phyloP scores from a whole-genome alignment of 2,329 filamentous ascomycete genomes.

The Trichoderma cornu-damae region DNA sequence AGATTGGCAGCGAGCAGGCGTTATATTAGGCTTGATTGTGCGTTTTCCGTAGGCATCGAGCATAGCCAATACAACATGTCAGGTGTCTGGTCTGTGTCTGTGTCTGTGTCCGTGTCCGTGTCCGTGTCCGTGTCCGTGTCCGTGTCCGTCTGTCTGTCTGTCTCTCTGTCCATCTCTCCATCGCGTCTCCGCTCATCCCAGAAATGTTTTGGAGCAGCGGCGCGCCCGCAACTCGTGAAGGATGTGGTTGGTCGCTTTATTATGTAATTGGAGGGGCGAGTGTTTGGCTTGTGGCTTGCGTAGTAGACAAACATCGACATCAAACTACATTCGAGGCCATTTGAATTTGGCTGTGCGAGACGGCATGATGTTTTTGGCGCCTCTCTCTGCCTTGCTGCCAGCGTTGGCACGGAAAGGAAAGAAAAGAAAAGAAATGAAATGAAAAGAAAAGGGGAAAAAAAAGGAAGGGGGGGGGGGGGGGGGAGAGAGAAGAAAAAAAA shows the following conservation, averaged over 20 bases:
- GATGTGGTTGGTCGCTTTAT: background rate
- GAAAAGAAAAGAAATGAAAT: too few relatives aligned
- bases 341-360: background rate
- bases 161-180: background rate
- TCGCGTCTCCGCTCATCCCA: constrained; percentile 3
- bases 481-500: background rate
- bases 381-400: background rate
- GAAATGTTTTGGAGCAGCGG: constrained; percentile 2
- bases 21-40: too few relatives aligned
- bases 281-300: background rate
- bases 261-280: background rate
- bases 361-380: background rate
- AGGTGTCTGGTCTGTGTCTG: too few relatives aligned
- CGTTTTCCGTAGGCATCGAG: too few relatives aligned
- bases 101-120: too few relatives aligned
- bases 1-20: too few relatives aligned
- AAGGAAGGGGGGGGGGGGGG: too few relatives aligned
- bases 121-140: too few relatives aligned
- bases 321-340: background rate
- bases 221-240: constrained; percentile 1
- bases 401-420: background rate
- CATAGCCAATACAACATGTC: too few relatives aligned
- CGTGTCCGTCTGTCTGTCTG: background rate
- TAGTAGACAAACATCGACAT: constrained; percentile 1
- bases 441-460: background rate